Percentiles rank a stretch among this genome's conserved stretches.
phyloP scores from a whole-genome alignment of 73 alveolate species.

The Paramecium bursaria region DNA sequence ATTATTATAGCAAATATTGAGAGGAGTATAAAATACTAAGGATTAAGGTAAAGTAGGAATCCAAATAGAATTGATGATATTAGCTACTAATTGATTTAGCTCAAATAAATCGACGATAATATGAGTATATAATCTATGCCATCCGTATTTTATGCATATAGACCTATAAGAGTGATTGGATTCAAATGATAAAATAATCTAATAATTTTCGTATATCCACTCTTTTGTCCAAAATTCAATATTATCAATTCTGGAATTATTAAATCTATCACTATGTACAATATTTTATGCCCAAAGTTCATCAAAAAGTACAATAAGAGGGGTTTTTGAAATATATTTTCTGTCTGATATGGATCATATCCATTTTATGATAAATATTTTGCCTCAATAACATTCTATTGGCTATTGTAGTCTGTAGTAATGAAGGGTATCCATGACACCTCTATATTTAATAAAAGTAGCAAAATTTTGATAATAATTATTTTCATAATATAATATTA shows the following conservation, averaged over 20 bases:
- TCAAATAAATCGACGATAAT: constrained; percentile 6
- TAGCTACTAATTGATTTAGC: neutral
- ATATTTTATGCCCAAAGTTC: neutral
- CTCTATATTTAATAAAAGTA: too few species aligned
- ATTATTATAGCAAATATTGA: constrained; percentile 16
- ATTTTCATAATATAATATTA: too few species aligned
- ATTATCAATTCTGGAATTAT: neutral
- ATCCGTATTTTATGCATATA: constrained; percentile 2
- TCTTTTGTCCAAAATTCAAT: neutral
- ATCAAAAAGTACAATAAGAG: constrained; percentile 2
- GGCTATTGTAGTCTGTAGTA: neutral
- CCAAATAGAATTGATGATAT: constrained; percentile 31
- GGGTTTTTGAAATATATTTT: constrained; percentile 39
- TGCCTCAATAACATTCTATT: constrained; percentile 24
- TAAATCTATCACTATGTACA: constrained; percentile 5
- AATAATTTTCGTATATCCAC: constrained; percentile 18
- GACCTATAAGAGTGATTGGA: constrained; percentile 5
- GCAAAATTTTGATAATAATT: too few species aligned
- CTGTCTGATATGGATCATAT: constrained; percentile 29
- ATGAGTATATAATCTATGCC: constrained; percentile 7
- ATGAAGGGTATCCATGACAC: constrained; percentile 48
- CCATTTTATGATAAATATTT: neutral
- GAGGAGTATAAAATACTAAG: constrained; percentile 25
- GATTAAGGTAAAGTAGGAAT: constrained; percentile 34
- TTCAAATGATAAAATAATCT: constrained; percentile 51